Conservation (phyloP, 2,329 filamentous ascomycete species). For the Colletotrichum zoysiae region DNA sequence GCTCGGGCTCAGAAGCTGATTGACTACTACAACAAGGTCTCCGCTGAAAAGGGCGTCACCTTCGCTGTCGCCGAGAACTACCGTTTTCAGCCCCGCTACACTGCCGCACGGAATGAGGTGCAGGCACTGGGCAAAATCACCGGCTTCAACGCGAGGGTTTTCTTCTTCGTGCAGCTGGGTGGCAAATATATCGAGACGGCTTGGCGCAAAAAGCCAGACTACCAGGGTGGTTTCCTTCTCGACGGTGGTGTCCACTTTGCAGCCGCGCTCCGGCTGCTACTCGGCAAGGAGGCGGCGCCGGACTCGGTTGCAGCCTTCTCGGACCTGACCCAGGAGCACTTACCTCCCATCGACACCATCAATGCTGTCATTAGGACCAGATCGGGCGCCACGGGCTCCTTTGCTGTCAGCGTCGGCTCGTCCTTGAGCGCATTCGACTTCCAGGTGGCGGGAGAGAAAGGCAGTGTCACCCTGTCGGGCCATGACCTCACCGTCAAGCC, state of each 20-base stretch:
- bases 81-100: constrained; percentile 70
- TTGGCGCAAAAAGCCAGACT: constrained; percentile 76
- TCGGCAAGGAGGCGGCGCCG: constrained; percentile 57
- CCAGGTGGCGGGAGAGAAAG: constrained; percentile 69
- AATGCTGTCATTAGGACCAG: constrained; percentile 68
- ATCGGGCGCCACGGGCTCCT: constrained; percentile 67
- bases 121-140: constrained; percentile 62
- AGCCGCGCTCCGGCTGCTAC: constrained; percentile 71
- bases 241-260: constrained; percentile 82
- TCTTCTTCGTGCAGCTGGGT: constrained; percentile 55
- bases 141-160: constrained; percentile 57
- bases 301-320: constrained; percentile 68
- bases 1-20: constrained; percentile 57
- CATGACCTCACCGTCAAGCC: constrained; percentile 58
- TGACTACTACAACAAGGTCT: constrained; percentile 49
- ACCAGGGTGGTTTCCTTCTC: constrained; percentile 82
- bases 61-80: constrained; percentile 81
- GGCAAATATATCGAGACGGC: constrained; percentile 41
- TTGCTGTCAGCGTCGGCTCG: constrained; percentile 70
- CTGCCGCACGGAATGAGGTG: constrained; percentile 58
- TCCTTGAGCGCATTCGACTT: constrained; percentile 66
- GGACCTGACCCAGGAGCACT: constrained; percentile 57
- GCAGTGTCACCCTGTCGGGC: constrained; percentile 63
- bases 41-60: constrained; percentile 51
- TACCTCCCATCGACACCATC: constrained; percentile 76